Evolutionary conservation across 1,284 basidiomycete genomes (phyloP), one percentile per base, ranked within the genome.

Genomic region (Ceratobasidium sp.): DNA sequence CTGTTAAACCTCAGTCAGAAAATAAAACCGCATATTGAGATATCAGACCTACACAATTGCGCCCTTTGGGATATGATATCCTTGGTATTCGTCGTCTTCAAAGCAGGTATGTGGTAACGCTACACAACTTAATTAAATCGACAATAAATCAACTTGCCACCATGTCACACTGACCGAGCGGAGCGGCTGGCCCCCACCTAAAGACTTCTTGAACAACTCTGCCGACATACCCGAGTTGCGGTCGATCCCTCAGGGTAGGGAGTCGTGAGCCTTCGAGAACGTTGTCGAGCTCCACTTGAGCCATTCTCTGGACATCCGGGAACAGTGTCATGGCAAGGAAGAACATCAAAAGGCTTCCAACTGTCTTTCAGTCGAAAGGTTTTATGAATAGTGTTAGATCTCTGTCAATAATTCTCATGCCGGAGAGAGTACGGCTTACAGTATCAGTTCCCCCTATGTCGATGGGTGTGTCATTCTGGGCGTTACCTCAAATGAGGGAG

Each of bases 21-120:
- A n/a, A n/a, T n/a, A n/a, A n/a, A n/a, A n/a, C n/a, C n/a, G n/a
- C n/a, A n/a, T n/a, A n/a, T n/a, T n/a, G n/a, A n/a, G n/a, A n/a
- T n/a, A n/a, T n/a, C n/a, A n/a, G n/a, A 47, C 45, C 25, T 47
- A 47, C 45, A 47, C 45, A 47, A 47, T 47, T 5, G 45, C 45
- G 6, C 45, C 45, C 45, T 47, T 47, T 47, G 45, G 45, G 17
- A 47, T 47, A 7, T n/a, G n/a, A 47, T 47, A 47, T 25, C 45
- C 45, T 7, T 25, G 45, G 25, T 47, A 47, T 6, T 20, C n/a
- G 25, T 47, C 45, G 25, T 47, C 45, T n/a, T n/a, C 5, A 25
- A 20, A 47, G 17, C 45, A 47, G 6, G 45, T 25, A n/a, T 47
- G 45, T 6, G 45, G 45, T 25, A 47, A 20, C 7, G n/a, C 45